A percentile compares a stretch with the other conserved stretches of the same genome.
phyloP scores from a whole-genome alignment of 2,329 filamentous ascomycete genomes.

The Aspergillus ibericus region DNA sequence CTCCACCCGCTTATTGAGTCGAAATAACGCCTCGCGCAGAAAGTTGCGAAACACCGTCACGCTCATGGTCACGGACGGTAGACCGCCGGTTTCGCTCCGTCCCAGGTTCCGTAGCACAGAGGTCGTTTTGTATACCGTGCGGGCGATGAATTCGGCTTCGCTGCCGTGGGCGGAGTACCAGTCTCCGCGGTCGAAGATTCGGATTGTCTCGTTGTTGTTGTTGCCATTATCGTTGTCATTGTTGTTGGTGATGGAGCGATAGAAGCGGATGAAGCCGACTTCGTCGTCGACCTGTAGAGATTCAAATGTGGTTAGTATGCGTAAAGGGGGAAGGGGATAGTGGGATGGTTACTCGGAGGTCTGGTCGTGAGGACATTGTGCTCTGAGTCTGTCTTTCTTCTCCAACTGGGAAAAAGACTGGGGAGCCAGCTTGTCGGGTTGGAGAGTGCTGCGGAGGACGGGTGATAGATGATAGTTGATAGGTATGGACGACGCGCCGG shows the following conservation, averaged over 20 bases:
- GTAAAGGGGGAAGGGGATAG: neutral
- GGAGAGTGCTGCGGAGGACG: neutral
- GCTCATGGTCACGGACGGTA: slow-evolving; percentile 93
- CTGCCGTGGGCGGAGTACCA: slow-evolving; percentile 73
- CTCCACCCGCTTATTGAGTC: slow-evolving; percentile 85
- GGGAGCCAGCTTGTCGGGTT: slow-evolving; percentile 8
- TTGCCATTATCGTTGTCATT: slow-evolving; percentile 49
- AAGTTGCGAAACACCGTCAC: slow-evolving; percentile 94
- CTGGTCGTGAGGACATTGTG: slow-evolving; percentile 69
- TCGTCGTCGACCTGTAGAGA: slow-evolving; percentile 81
- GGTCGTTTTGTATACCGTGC: slow-evolving; percentile 93
- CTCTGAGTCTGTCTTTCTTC: slow-evolving; percentile 18
- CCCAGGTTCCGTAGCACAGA: slow-evolving; percentile 91
- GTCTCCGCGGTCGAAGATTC: slow-evolving; percentile 91
- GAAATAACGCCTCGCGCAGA: slow-evolving; percentile 88
- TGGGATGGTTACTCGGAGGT: slow-evolving; percentile 60
- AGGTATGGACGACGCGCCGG: slow-evolving; percentile 7
- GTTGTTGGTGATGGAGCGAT: slow-evolving; percentile 68
- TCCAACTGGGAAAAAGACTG: slow-evolving; percentile 7
- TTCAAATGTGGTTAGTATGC: neutral
- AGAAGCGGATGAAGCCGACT: slow-evolving; percentile 93
- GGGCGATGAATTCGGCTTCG: slow-evolving; percentile 50
- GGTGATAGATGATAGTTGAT: neutral
- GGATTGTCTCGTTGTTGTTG: slow-evolving; percentile 59
- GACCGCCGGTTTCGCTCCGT: slow-evolving; percentile 75